Evolutionary conservation across 73 alveolate species (phyloP), one percentile per base, ranked within the genome.

Genomic region (Uronychia binucleata): DNA sequence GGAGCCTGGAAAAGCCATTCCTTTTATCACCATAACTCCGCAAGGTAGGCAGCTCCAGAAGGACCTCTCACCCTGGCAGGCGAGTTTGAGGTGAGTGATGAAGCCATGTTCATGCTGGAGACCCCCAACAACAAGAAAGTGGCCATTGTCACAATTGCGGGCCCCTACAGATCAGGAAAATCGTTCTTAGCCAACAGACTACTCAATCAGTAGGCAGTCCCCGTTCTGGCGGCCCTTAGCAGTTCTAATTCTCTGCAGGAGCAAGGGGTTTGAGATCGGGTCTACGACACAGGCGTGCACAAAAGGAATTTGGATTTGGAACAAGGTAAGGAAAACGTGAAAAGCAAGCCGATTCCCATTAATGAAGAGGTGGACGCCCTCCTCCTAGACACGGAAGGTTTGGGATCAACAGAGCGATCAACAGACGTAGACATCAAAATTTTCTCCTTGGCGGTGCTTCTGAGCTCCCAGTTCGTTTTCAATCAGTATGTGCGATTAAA

Each of bases 271-370:
- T 75, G 92, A 93, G 33, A 92, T 97, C 1, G 99, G 99, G 1
- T 92, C 97, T 77, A 96, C 98, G 1, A 94, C 98, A 31, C 77
- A 88, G 86, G 99, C 99, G 0, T 97, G 99, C 81, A 97, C 99
- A 1, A 97, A 97, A 89, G 99, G 99, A 19, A 96, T 97, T 77
- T 97, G 99, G 99, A 94, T 97, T 80, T 97, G 99, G 99, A 95
- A 95, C 60, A 86, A 90, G 75, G 78, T 28, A 29, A 60, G 31
- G 78, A 26, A 26, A 19, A 26, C 26, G 30, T 26, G 8, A 28
- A 1, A 5, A 26, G 31, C 14, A 1, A 60, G 78, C 30, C 26
- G 31, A 60, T 19, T 28, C 8, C 14, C 8, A 76, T 76, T 29
- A 28, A 76, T 76, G 82, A 76, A 14, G 85, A 67, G 13, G 78